Conservation (phyloP, 768 basidiomycete species). For the Cytidiella melzeri region DNA sequence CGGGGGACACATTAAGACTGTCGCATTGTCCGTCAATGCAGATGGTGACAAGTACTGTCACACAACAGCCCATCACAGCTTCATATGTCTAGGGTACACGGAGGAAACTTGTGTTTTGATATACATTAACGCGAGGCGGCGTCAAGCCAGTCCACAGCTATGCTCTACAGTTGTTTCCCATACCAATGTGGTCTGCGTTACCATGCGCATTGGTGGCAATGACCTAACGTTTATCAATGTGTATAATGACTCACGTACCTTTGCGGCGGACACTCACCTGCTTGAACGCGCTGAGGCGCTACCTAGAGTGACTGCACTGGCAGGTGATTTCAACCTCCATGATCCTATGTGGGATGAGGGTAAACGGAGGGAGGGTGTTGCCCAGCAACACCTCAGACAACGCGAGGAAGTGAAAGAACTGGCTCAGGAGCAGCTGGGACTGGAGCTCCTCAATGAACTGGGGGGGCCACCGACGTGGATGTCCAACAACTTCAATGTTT, state of each 20-base stretch:
- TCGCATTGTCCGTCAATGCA: neutral
- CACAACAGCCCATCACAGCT: conserved; percentile 1
- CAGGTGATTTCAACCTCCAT: no score
- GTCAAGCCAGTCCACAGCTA: neutral
- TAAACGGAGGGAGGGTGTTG: neutral
- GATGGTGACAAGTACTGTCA: conserved; percentile 6
- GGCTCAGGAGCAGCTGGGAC: conserved; percentile 1
- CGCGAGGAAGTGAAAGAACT: no score
- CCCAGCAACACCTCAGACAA: neutral
- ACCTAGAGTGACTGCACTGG: conserved; percentile 10
- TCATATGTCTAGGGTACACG: conserved; percentile 3
- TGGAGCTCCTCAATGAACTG: conserved; percentile 1
- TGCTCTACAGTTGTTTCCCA: neutral
- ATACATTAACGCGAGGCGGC: conserved; percentile 5
- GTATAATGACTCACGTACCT: conserved; percentile 5
- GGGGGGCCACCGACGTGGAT: conserved; percentile 8
- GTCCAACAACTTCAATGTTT: neutral
- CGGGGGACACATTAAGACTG: conserved; percentile 7
- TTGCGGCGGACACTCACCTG: neutral
- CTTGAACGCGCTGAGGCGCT: neutral
- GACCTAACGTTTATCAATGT: conserved; percentile 5
- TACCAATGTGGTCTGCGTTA: conserved; percentile 1
- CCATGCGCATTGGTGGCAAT: neutral
- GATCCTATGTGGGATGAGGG: conserved; percentile 8
- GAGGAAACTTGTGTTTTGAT: neutral